These are phyloP conservation scores for Stereocaulon alpinum DNA, from an alignment of 495 filamentous ascomycete species.

Conservation along the genomic window DNA sequence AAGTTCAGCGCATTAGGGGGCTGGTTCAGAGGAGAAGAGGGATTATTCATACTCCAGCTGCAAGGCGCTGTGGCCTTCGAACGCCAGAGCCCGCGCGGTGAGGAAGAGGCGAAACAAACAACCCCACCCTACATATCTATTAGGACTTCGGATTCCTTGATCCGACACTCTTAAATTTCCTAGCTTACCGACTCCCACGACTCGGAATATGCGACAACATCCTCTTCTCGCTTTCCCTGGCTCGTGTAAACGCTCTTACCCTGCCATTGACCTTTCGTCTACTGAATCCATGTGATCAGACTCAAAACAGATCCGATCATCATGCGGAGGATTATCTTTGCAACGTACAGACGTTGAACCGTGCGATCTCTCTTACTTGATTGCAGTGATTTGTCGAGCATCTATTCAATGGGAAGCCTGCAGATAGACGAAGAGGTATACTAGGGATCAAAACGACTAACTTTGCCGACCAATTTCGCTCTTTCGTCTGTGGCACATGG, in stretches of 20 bases:
- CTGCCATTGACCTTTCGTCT: neutral
- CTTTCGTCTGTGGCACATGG: neutral
- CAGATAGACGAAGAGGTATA: neutral
- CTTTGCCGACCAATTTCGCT: neutral
- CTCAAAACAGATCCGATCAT: neutral
- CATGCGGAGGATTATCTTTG: neutral
- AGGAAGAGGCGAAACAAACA: constrained; percentile 6
- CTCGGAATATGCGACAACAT: constrained; percentile 8
- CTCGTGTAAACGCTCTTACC: constrained; percentile 8
- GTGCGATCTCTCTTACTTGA: neutral
- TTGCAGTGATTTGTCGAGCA: neutral
- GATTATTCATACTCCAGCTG: neutral
- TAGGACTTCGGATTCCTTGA: constrained; percentile 4
- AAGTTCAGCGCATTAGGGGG: neutral
- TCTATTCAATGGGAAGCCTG: neutral
- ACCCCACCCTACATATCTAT: constrained; percentile 5
- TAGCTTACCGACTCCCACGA: constrained; percentile 7
- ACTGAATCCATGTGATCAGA: neutral
- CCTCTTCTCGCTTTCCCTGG: constrained; percentile 10
- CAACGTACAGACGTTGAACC: neutral
- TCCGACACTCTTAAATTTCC: constrained; percentile 9
- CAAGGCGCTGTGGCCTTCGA: neutral
- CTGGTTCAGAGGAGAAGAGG: neutral
- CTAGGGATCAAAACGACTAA: neutral
- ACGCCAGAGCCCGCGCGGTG: neutral